These are phyloP conservation scores for Guadua angustifolia DNA, from an alignment of 176 grass and related monocot species.

Conservation along the genomic window DNA sequence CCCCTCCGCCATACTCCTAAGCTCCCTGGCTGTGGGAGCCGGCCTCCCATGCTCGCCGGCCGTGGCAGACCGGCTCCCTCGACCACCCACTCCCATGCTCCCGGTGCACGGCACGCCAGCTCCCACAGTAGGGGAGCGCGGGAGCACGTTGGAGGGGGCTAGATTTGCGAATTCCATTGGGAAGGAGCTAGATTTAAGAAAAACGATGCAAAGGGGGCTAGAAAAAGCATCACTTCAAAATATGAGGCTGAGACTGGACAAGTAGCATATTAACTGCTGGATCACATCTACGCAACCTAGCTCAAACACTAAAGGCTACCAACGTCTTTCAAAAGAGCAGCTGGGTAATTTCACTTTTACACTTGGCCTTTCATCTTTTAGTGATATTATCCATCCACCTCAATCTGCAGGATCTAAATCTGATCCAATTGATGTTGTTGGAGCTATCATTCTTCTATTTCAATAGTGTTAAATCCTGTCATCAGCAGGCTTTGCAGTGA, in stretches of 20 bases:
- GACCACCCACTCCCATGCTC: too few species aligned
- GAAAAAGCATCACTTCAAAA: too few species aligned
- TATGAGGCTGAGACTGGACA: slow-evolving; percentile 7
- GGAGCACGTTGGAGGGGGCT: too few species aligned
- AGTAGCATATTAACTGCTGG: background rate
- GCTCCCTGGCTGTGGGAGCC: too few species aligned
- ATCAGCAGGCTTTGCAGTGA: background rate
- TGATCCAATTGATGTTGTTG: background rate
- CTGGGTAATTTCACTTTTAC: background rate
- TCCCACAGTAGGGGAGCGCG: too few species aligned
- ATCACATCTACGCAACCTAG: background rate
- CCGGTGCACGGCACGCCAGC: too few species aligned
- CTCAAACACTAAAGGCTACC: background rate
- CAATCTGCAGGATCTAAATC: background rate
- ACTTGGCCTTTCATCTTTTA: background rate
- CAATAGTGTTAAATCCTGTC: background rate
- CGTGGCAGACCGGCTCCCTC: too few species aligned
- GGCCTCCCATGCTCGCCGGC: too few species aligned
- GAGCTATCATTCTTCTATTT: background rate
- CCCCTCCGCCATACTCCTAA: too few species aligned
- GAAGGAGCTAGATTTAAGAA: too few species aligned
- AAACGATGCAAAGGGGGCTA: too few species aligned
- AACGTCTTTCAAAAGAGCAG: background rate
- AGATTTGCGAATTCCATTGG: too few species aligned
- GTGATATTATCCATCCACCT: background rate